phyloP scores from a whole-genome alignment of 768 basidiomycete genomes.

The Kwoniella mangroviensis region DNA sequence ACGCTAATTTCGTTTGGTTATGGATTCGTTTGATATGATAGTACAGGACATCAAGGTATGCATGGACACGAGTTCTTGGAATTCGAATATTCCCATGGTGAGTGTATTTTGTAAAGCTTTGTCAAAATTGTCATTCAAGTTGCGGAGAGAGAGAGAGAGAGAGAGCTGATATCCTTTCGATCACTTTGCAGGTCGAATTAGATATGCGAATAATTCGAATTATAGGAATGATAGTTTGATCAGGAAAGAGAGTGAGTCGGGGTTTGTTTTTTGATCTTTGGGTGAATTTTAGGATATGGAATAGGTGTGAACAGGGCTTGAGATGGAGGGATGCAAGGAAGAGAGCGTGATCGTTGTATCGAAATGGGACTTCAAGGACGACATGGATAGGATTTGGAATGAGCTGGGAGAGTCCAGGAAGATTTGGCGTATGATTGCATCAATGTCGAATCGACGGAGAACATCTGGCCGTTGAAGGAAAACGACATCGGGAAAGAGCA shows the following conservation, averaged over 20 bases:
- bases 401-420: too few relatives aligned
- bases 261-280: neutral
- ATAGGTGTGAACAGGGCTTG: neutral
- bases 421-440: too few relatives aligned
- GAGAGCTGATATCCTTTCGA: neutral
- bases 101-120: neutral
- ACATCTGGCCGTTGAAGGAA: too few relatives aligned
- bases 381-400: too few relatives aligned
- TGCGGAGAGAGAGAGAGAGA: neutral
- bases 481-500: too few relatives aligned
- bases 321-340: too few relatives aligned
- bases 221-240: constrained; percentile 97
- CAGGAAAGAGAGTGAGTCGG: constrained; percentile 85
- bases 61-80: constrained; percentile 98
- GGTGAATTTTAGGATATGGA: neutral
- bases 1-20: too few relatives aligned
- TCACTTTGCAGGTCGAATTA: constrained; percentile 64
- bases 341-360: too few relatives aligned
- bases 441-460: too few relatives aligned
- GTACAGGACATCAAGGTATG: constrained; percentile 97
- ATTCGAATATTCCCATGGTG: constrained; percentile 94
- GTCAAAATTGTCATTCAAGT: too few relatives aligned
- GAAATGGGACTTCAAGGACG: too few relatives aligned
- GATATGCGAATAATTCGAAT: constrained; percentile 99
- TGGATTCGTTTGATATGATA: constrained; percentile 59